These are phyloP conservation scores for Sordariomycetes sp. DNA, from an alignment of 2,329 filamentous ascomycete genomes.

Conservation along the genomic window DNA sequence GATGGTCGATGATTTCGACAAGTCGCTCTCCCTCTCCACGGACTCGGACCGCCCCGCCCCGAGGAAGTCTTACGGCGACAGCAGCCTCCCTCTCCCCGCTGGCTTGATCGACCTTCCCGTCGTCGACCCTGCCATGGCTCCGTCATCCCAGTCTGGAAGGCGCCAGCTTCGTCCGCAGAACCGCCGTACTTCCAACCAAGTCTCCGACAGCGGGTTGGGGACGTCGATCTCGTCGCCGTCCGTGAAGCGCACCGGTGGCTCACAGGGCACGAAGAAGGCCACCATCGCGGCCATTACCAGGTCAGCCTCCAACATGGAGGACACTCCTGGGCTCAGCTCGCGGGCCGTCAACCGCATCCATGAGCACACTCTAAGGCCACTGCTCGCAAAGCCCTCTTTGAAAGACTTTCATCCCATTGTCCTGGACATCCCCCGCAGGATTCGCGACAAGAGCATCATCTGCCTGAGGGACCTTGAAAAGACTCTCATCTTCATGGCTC, in stretches of 20 bases:
- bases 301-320: constrained; percentile 34
- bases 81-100: constrained; percentile 45
- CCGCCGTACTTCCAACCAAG: constrained; percentile 47
- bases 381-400: constrained; percentile 58
- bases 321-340: constrained; percentile 48
- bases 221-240: constrained; percentile 59
- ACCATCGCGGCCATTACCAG: constrained; percentile 46
- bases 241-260: constrained; percentile 31
- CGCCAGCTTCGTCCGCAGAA: constrained; percentile 39
- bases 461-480: constrained; percentile 92
- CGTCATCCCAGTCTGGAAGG: constrained; percentile 27
- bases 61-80: constrained; percentile 30
- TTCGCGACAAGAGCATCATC: constrained; percentile 73
- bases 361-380: constrained; percentile 64
- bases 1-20: constrained; percentile 52
- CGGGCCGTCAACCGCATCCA: constrained; percentile 67
- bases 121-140: constrained; percentile 32
- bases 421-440: constrained; percentile 63
- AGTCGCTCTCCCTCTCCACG: constrained; percentile 33
- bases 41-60: constrained; percentile 19
- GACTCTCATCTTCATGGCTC: constrained; percentile 79
- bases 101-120: constrained; percentile 42
- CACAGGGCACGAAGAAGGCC: constrained; percentile 26
- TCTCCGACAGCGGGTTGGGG: constrained; percentile 79
- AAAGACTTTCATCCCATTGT: constrained; percentile 74